Conservation (phyloP, 1,284 basidiomycete genomes). For the Cutaneotrichosporon sp. region DNA sequence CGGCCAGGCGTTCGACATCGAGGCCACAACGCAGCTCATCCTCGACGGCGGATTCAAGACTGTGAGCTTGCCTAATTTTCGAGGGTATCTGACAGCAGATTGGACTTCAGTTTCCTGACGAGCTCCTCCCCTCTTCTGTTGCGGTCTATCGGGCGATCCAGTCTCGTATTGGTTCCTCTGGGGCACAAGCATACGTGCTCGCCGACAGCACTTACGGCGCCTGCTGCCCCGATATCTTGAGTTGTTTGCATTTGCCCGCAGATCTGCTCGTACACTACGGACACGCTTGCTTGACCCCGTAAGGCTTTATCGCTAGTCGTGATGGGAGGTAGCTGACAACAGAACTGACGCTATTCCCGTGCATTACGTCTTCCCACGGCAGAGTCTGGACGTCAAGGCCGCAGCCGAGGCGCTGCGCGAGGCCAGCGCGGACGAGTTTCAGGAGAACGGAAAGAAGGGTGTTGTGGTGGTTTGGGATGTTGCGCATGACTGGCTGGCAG, state of each 20-base stretch:
- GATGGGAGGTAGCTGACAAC: not conserved
- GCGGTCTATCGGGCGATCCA: slow-evolving; percentile 75
- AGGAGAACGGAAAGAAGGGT: slow-evolving; percentile 30
- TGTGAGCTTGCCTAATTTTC: no score
- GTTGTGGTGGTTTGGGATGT: slow-evolving; percentile 73
- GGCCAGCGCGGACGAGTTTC: slow-evolving; percentile 25
- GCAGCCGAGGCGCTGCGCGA: slow-evolving; percentile 26
- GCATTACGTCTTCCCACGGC: slow-evolving; percentile 49
- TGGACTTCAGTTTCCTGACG: slow-evolving; percentile 94
- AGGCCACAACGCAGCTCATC: slow-evolving; percentile 43
- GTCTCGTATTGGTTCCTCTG: slow-evolving; percentile 50
- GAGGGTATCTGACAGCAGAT: slow-evolving; percentile 59
- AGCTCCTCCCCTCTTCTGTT: slow-evolving; percentile 80
- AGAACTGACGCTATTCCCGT: slow-evolving; percentile 48
- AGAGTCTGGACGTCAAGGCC: slow-evolving; percentile 29
- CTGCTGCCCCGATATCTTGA: slow-evolving; percentile 95
- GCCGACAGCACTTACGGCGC: slow-evolving; percentile 97
- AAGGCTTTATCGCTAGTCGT: slow-evolving; percentile 5
- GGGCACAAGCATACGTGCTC: slow-evolving; percentile 70
- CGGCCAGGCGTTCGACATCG: slow-evolving; percentile 49
- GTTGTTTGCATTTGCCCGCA: slow-evolving; percentile 88
- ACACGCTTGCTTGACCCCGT: slow-evolving; percentile 78
- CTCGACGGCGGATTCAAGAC: slow-evolving; percentile 47
- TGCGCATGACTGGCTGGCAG: slow-evolving; percentile 65
- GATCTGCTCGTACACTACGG: slow-evolving; percentile 93